These are phyloP conservation scores for Penicillium italicum DNA, from an alignment of 2,329 filamentous ascomycete genomes.

Conservation along the genomic window DNA sequence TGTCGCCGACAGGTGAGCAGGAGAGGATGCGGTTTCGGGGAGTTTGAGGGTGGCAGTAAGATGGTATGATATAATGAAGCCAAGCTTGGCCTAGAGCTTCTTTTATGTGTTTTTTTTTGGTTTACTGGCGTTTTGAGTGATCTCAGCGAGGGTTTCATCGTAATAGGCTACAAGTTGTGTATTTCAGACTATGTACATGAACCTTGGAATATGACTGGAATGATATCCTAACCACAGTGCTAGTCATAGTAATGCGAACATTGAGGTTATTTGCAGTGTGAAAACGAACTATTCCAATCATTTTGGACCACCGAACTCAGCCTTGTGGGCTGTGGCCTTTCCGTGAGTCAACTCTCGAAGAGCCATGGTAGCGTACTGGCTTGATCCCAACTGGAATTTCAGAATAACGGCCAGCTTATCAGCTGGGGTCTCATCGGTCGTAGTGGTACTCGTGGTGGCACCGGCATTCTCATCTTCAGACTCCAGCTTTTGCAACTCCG, in stretches of 20 bases:
- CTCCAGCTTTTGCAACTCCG: conserved; percentile 71
- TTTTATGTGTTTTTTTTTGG: neutral
- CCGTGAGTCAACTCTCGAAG: conserved; percentile 74
- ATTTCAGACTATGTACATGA: neutral
- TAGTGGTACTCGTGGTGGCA: neutral
- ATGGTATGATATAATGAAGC: neutral
- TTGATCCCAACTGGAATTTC: conserved; percentile 71
- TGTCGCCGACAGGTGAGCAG: neutral
- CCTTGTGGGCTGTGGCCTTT: conserved; percentile 59
- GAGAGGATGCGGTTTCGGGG: neutral
- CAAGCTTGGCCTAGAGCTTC: neutral
- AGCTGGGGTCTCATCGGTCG: conserved; percentile 10
- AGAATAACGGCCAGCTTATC: conserved; percentile 64
- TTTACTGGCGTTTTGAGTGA: neutral
- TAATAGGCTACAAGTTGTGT: neutral
- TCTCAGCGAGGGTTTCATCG: neutral
- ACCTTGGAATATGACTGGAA: neutral
- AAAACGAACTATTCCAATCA: conserved; percentile 4
- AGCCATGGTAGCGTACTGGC: conserved; percentile 82
- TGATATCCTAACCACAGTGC: neutral
- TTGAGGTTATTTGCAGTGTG: neutral
- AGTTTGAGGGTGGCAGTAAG: neutral
- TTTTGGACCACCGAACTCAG: conserved; percentile 55
- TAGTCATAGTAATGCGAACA: neutral
- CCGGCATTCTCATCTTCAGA: conserved; percentile 37